Conservation (phyloP, 106 monocot species). For the Ottelia alismoides region DNA sequence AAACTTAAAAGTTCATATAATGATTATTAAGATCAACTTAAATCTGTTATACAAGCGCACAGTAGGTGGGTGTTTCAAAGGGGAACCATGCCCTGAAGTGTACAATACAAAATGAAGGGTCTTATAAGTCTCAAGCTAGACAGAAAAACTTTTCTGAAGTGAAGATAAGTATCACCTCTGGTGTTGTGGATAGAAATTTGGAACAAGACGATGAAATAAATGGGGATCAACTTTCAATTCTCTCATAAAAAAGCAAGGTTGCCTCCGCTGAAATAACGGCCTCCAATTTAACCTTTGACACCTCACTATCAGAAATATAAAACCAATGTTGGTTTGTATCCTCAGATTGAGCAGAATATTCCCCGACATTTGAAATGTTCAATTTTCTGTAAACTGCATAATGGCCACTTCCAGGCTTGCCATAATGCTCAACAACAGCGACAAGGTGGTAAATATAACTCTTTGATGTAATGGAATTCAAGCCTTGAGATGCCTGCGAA, state of each 20-base stretch:
- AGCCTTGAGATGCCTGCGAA: background rate
- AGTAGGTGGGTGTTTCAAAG: no score
- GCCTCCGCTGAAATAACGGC: conserved; percentile 70
- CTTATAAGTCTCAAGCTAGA: no score
- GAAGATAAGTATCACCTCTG: no score
- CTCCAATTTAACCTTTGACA: conserved; percentile 44
- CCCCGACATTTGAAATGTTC: conserved; percentile 4
- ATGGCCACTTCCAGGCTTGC: conserved; percentile 69
- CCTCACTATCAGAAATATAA: conserved; percentile 62
- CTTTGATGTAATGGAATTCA: conserved; percentile 4
- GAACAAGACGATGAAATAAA: no score
- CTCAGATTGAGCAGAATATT: conserved; percentile 2
- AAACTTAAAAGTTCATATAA: no score
- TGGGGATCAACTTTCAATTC: no score
- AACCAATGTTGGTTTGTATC: conserved; percentile 28
- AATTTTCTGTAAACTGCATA: conserved; percentile 67
- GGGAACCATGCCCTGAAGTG: no score
- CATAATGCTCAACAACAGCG: conserved; percentile 86
- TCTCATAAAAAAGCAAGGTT: conserved; percentile 85
- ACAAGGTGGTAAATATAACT: conserved; percentile 31
- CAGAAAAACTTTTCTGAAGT: no score
- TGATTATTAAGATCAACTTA: no score
- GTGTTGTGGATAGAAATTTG: no score
- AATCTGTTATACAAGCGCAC: no score
- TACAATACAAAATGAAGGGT: no score